Base-by-base conservation (phyloP, 1,284 basidiomycete genomes). In the Exobasidium cylindrosporum region DNA sequence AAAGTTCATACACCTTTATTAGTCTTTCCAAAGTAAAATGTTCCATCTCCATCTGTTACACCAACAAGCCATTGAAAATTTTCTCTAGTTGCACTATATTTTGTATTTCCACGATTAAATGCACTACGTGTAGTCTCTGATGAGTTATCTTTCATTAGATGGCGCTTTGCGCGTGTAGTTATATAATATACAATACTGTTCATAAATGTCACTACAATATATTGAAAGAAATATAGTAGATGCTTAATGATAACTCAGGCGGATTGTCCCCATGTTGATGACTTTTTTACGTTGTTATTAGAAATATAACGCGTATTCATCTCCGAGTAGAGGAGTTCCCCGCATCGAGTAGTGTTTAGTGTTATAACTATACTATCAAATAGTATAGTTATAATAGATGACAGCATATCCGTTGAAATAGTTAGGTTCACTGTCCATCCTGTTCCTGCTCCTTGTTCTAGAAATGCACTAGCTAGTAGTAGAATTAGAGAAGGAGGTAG, bases 161-260 rank as follows among this genome's bases (percentile, higher is more conserved):
- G n/a, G n/a, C n/a, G n/a, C n/a, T n/a, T n/a, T n/a, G n/a, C n/a
- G n/a, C n/a, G n/a, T n/a, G n/a, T n/a, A n/a, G n/a, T n/a, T n/a
- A 40, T 40, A 17, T 10, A 40, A 40, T 40, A 40, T 40, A 40
- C 10, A 40, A 40, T 54, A 24, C 50, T 59, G 7, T 52, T 30
- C 54, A 44, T 57, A 35, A 31, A 43, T 58, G 55, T 23, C 47
- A 28, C 54, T 26, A 47, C 54, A 54, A 61, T 49, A 49, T 53
- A 17, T 1, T 61, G 50, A 24, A 57, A 44, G 46, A 40, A 45
- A 46, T 45, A 53, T 29, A 31, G 52, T 61, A 55, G 30, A 30
- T 53, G 52, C 31, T 61, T 54, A 61, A 54, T 54, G 45, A 61
- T 55, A 43, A 61, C 40, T 17, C 35, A 40, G 35, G 35, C 35